Conservation (phyloP, 2,329 filamentous ascomycete species). For the Penicillium sp. region DNA sequence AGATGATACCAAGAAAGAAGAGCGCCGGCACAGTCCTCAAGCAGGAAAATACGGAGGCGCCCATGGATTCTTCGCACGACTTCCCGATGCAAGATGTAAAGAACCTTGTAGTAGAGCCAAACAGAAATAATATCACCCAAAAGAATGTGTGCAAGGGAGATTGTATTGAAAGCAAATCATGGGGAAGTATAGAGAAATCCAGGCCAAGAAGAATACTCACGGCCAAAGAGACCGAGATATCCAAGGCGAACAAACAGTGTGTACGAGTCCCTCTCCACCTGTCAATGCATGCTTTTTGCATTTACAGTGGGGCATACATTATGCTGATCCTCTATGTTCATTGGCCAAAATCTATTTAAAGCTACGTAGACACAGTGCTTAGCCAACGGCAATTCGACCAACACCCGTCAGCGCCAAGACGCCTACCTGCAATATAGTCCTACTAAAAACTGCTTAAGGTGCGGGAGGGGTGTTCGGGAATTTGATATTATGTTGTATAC, state of each 20-base stretch:
- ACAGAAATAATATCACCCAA: not conserved
- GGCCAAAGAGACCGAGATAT: not conserved
- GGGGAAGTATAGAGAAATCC: not conserved
- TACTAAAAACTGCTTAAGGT: slow-evolving; percentile 1
- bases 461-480: not conserved
- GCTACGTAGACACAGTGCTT: not conserved
- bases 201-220: not conserved
- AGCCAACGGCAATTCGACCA: not conserved
- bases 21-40: slow-evolving; percentile 11
- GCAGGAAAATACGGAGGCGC: slow-evolving; percentile 17
- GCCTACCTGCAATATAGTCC: too few relatives aligned
- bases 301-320: not conserved
- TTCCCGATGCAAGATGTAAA: not conserved
- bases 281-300: not conserved
- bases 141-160: not conserved
- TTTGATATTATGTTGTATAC: not conserved
- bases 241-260: not conserved
- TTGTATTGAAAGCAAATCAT: not conserved
- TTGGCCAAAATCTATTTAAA: not conserved
- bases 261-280: slow-evolving; percentile 5
- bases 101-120: not conserved
- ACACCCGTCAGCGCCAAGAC: slow-evolving; percentile 3
- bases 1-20: slow-evolving; percentile 17
- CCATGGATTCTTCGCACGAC: slow-evolving; percentile 32
- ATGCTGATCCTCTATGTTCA: not conserved